Percentiles rank a stretch among this genome's conserved stretches.
Conservation (phyloP, 1,139 yeast species). For the Sugiyamaella sp. region DNA sequence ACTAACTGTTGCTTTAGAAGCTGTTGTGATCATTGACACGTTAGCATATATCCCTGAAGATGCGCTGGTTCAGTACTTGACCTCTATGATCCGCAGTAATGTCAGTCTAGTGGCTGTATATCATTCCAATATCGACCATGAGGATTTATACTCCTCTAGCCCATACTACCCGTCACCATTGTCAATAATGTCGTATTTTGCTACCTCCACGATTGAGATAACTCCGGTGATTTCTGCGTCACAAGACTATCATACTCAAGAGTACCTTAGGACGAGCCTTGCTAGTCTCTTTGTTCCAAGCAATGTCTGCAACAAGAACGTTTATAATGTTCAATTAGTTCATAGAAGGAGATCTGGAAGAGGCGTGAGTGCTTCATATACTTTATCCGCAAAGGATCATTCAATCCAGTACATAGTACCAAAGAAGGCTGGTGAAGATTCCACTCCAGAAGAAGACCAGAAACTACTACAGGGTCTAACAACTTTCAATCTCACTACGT, state of each 20-base stretch:
- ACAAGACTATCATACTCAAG: slow-evolving; percentile 48
- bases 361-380: slow-evolving; percentile 59
- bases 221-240: slow-evolving; percentile 43
- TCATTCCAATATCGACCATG: slow-evolving; percentile 45
- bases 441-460: slow-evolving; percentile 43
- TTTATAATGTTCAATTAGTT: slow-evolving; percentile 55
- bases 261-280: slow-evolving; percentile 50
- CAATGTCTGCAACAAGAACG: slow-evolving; percentile 50
- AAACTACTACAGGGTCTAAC: slow-evolving; percentile 68
- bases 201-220: slow-evolving; percentile 69
- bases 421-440: slow-evolving; percentile 41
- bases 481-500: slow-evolving; percentile 82
- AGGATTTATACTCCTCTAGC: slow-evolving; percentile 18
- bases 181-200: slow-evolving; percentile 61
- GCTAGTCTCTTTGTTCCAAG: slow-evolving; percentile 53
- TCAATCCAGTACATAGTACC: slow-evolving; percentile 48
- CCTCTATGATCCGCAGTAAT: slow-evolving; percentile 57
- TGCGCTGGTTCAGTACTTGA: slow-evolving; percentile 55
- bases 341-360: slow-evolving; percentile 87
- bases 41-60: slow-evolving; percentile 59
- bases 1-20: slow-evolving; percentile 21
- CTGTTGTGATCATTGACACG: slow-evolving; percentile 61
- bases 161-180: slow-evolving; percentile 54
- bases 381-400: slow-evolving; percentile 57
- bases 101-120: slow-evolving; percentile 60